Conservation (phyloP, 805 yeast genomes). For the Jamesozyma hellenica region DNA sequence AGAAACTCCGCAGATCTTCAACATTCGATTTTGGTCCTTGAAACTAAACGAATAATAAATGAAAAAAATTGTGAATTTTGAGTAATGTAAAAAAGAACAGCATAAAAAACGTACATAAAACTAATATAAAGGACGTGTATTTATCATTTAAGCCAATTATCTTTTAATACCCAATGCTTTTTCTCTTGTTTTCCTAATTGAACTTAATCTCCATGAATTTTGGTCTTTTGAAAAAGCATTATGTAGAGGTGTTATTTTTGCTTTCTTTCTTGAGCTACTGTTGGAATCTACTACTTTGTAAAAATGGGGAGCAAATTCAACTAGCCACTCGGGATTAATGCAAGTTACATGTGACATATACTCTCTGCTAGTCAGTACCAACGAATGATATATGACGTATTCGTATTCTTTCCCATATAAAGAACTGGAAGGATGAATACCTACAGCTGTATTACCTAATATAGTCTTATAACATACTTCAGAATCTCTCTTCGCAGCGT, state of each 20-base stretch:
- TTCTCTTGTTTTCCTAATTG: slow-evolving; percentile 28
- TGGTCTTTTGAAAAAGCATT: slow-evolving; percentile 50
- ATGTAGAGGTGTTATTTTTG: slow-evolving; percentile 65
- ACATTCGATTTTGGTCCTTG: too few relatives aligned
- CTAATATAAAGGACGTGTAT: too few relatives aligned
- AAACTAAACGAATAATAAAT: too few relatives aligned
- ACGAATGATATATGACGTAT: slow-evolving; percentile 72
- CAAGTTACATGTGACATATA: slow-evolving; percentile 83
- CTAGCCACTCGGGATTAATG: slow-evolving; percentile 76
- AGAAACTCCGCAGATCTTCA: too few relatives aligned
- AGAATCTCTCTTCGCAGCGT: slow-evolving; percentile 55
- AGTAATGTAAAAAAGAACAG: too few relatives aligned
- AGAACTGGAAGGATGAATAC: slow-evolving; percentile 80
- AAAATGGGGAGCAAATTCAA: slow-evolving; percentile 59
- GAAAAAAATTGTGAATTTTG: too few relatives aligned
- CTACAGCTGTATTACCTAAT: slow-evolving; percentile 63
- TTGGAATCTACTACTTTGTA: slow-evolving; percentile 53
- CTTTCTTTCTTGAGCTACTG: slow-evolving; percentile 44
- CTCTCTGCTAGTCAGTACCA: slow-evolving; percentile 75
- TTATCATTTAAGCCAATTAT: slow-evolving; percentile 2
- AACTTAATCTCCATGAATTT: slow-evolving; percentile 69
- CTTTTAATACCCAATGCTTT: slow-evolving; percentile 24
- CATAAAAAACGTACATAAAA: too few relatives aligned
- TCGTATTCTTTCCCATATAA: slow-evolving; percentile 55
- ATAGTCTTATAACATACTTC: slow-evolving; percentile 68